phyloP scores from a whole-genome alignment of 2,329 filamentous ascomycete species.

The Mycogone perniciosa region DNA sequence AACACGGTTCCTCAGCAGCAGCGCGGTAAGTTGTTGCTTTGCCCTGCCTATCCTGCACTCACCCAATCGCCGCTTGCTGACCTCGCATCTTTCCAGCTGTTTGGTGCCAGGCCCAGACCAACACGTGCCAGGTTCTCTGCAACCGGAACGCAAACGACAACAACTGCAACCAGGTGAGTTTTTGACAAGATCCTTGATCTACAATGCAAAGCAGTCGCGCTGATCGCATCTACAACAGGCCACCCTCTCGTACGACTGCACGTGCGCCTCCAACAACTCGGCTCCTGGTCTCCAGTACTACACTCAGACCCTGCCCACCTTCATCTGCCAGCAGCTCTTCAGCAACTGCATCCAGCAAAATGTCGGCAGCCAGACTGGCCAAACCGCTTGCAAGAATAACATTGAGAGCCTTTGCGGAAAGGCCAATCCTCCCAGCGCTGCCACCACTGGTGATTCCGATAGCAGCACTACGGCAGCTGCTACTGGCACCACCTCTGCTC shows the following conservation, averaged over 20 bases:
- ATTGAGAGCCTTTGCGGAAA: slow-evolving; percentile 43
- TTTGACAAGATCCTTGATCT: background rate
- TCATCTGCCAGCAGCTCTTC: slow-evolving; percentile 46
- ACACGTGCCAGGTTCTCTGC: slow-evolving; percentile 47
- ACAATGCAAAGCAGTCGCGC: background rate
- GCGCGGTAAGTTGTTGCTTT: slow-evolving; percentile 34
- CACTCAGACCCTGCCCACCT: slow-evolving; percentile 45
- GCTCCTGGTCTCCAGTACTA: slow-evolving; percentile 49
- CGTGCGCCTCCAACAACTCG: slow-evolving; percentile 41
- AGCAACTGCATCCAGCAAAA: slow-evolving; percentile 40
- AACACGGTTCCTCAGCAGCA: slow-evolving; percentile 24
- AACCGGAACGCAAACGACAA: slow-evolving; percentile 32
- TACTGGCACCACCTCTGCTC: slow-evolving; percentile 17
- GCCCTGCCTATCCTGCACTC: background rate
- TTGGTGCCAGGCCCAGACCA: slow-evolving; percentile 47
- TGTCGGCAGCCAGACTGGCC: slow-evolving; percentile 35
- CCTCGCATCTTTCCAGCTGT: slow-evolving; percentile 28
- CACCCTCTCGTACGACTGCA: slow-evolving; percentile 42
- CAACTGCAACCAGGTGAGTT: slow-evolving; percentile 41
- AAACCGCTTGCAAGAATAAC: slow-evolving; percentile 42
- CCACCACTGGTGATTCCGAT: slow-evolving; percentile 14
- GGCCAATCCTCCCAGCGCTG: slow-evolving; percentile 28
- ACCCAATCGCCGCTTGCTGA: background rate
- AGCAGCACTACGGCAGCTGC: slow-evolving; percentile 23
- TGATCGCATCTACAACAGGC: slow-evolving; percentile 22